phyloP scores from a whole-genome alignment of 495 filamentous ascomycete genomes.

The Lepidopterella palustris region DNA sequence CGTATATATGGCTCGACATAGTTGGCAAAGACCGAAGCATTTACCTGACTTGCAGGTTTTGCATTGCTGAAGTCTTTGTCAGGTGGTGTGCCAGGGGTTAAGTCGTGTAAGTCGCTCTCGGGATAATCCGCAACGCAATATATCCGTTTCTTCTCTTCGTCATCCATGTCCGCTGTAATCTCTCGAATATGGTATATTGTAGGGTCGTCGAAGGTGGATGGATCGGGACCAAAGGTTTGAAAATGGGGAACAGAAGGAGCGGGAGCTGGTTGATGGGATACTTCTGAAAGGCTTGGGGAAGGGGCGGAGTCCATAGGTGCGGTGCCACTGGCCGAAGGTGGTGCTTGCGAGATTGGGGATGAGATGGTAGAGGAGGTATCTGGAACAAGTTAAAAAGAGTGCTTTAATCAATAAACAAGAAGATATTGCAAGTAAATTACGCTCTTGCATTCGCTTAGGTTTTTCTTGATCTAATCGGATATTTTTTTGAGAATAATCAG shows the following conservation, averaged over 20 bases:
- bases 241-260: slow-evolving; percentile 65
- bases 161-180: slow-evolving; percentile 62
- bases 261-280: slow-evolving; percentile 69
- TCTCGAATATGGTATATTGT: slow-evolving; percentile 90
- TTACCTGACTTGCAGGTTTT: slow-evolving; percentile 90
- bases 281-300: slow-evolving; percentile 56
- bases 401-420: neutral
- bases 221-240: slow-evolving; percentile 85
- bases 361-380: slow-evolving; percentile 27
- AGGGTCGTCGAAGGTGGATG: slow-evolving; percentile 84
- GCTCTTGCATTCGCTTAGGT: neutral
- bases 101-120: slow-evolving; percentile 65
- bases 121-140: slow-evolving; percentile 84
- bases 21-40: slow-evolving; percentile 76
- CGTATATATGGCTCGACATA: slow-evolving; percentile 90
- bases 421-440: neutral
- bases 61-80: slow-evolving; percentile 93
- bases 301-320: slow-evolving; percentile 18
- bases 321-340: slow-evolving; percentile 23
- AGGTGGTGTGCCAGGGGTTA: slow-evolving; percentile 81
- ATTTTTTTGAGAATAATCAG: no score
- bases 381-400: neutral
- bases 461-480: neutral
- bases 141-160: slow-evolving; percentile 76
- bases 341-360: slow-evolving; percentile 28